Base-by-base conservation (phyloP, 2,329 filamentous ascomycete genomes). In the Penicillium sp. region DNA sequence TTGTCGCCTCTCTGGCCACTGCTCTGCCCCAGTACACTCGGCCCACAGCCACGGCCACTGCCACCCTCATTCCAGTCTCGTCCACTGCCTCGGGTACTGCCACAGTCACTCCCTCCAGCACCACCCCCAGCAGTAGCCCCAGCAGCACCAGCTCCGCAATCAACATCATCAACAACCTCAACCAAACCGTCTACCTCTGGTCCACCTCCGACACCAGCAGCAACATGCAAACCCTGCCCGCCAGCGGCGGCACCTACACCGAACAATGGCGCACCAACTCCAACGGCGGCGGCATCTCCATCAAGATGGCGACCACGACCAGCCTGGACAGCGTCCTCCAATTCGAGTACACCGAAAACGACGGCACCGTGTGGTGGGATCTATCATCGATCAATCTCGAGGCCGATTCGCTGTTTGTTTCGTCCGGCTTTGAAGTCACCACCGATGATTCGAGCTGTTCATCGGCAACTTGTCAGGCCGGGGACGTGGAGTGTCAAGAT, bases 341-440 rank as follows among this genome's bases (percentile, higher is more conserved):
- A 48, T 66, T 63, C 55, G 64, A 66, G 57, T 66, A 66, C 57
- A 66, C 60, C 48, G 39, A 55, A 43, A 41, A 49, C 24, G 55
- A 51, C n/a, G 49, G 56, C 2, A 51, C 47, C 8, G 46, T 66
- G 44, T 66, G 51, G 48, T 66, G 63, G 63, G 63, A 66, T 43
- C 48, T 66, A 46, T 66, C 63, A 5, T 61, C 52, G 44, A 66
- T 66, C 53, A 55, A 66, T 50, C 43, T 66, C 35, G 33, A 45
- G 34, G 33, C 50, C 5, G 35, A 49, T 43, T 63, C 61, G 5
- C 35, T 41, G 0, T 55, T 66, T 37, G 39, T 60, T 43, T 29
- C 33, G 0, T 37, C 50, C 4, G 64, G 64, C n/a, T 66, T 66
- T 50, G 47, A 29, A 7, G 63, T 62, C 24, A 56, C 49, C n/a